A percentile compares a stretch with the other conserved stretches of the same genome.
Conservation (phyloP, 2,329 filamentous ascomycete genomes). For the Cladosporium sp. region DNA sequence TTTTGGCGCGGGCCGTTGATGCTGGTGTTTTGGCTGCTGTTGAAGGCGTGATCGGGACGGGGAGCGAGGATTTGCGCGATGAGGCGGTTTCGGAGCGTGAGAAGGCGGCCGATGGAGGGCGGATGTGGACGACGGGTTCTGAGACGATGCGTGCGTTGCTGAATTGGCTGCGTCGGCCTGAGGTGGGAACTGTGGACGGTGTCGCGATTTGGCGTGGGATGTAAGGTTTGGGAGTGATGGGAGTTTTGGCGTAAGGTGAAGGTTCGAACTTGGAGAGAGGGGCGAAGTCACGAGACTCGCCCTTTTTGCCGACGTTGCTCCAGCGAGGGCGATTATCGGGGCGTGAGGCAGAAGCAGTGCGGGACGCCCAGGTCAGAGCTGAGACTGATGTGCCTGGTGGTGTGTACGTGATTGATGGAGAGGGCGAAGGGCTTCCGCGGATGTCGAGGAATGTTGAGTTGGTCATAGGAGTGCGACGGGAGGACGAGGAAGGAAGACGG, state of each 20-base stretch:
- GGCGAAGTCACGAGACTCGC: constrained; percentile 25
- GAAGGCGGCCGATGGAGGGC: constrained; percentile 17
- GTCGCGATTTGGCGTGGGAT: constrained; percentile 18
- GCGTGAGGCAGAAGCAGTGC: constrained; percentile 14
- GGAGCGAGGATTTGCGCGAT: constrained; percentile 22
- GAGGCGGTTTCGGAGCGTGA: constrained; percentile 18
- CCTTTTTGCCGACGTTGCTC: constrained; percentile 20
- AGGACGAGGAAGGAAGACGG: background rate
- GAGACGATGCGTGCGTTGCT: constrained; percentile 12
- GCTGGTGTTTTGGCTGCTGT: background rate
- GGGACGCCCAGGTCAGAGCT: constrained; percentile 16
- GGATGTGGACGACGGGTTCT: constrained; percentile 13
- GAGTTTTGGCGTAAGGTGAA: constrained; percentile 30
- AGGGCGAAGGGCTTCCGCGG: constrained; percentile 15
- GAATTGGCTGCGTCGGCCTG: background rate
- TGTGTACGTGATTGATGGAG: constrained; percentile 21
- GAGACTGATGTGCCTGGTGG: constrained; percentile 13
- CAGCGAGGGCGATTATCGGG: constrained; percentile 26
- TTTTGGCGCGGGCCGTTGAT: background rate
- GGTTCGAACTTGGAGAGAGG: constrained; percentile 32
- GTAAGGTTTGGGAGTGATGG: constrained; percentile 26
- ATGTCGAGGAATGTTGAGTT: background rate
- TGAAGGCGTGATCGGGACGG: constrained; percentile 12
- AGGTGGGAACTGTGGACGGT: constrained; percentile 16
- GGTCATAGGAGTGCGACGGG: constrained; percentile 10